A percentile compares a stretch with the other conserved stretches of the same genome.
Conservation (phyloP, 2,329 filamentous ascomycete species). For the Zymoseptoria pseudotritici region DNA sequence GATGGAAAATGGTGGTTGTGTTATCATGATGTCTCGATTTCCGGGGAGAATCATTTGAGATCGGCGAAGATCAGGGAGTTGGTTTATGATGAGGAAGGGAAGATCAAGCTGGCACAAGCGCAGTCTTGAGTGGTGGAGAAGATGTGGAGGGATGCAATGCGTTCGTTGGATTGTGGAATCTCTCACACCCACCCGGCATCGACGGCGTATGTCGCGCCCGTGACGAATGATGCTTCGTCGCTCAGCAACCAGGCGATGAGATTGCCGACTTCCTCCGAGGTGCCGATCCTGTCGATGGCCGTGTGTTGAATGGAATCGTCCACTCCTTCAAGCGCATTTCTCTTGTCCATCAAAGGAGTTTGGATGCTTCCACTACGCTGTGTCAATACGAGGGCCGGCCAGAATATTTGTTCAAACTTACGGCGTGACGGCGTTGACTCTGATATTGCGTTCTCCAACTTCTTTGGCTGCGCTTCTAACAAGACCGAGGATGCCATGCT, state of each 20-base stretch:
- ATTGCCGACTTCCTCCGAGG: conserved; percentile 19
- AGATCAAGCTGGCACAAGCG: conserved; percentile 41
- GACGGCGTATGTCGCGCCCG: conserved; percentile 41
- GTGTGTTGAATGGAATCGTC: conserved; percentile 16
- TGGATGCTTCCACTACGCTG: conserved; percentile 17
- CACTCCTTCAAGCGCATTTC: conserved; percentile 24
- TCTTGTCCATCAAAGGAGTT: conserved; percentile 24
- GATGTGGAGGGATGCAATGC: not conserved
- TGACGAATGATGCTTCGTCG: conserved; percentile 41
- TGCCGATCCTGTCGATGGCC: conserved; percentile 19
- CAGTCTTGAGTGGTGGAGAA: conserved; percentile 8
- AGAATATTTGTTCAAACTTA: conserved; percentile 9
- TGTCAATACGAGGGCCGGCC: not conserved
- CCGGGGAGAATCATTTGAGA: conserved; percentile 60
- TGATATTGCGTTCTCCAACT: conserved; percentile 20
- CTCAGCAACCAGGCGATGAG: conserved; percentile 44
- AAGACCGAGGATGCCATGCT: conserved; percentile 23
- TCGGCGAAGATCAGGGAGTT: conserved; percentile 70
- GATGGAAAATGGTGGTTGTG: conserved; percentile 66
- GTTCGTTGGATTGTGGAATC: not conserved
- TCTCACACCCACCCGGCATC: conserved; percentile 36
- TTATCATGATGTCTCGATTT: conserved; percentile 66
- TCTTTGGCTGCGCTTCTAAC: conserved; percentile 25
- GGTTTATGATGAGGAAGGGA: conserved; percentile 60
- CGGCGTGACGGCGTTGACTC: conserved; percentile 26